Conservation (phyloP, 345 rosid genomes). For the Brassica juncea region DNA sequence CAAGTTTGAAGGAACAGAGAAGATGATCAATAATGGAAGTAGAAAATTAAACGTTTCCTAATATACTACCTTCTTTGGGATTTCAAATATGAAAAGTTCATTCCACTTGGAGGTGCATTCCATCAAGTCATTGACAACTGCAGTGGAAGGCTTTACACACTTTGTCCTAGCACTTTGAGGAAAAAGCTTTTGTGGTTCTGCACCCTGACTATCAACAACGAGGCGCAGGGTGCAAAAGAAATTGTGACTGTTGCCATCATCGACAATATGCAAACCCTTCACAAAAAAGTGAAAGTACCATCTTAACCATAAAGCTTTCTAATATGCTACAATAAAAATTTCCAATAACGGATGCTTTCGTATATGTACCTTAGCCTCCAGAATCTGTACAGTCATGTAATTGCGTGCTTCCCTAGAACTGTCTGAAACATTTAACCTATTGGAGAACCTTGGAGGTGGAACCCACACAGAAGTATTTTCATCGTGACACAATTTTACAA, state of each 20-base stretch:
- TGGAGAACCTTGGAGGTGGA: constrained; percentile 94
- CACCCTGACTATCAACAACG: constrained; percentile 69
- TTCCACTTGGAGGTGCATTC: constrained; percentile 80
- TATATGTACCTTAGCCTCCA: constrained; percentile 75
- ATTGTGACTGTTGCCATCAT: constrained; percentile 91
- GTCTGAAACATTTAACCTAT: constrained; percentile 78
- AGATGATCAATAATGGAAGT: constrained; percentile 9
- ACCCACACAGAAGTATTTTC: constrained; percentile 71
- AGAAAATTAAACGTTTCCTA: constrained; percentile 7
- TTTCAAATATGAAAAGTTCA: constrained; percentile 93
- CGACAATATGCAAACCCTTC: constrained; percentile 77
- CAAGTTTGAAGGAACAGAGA: constrained; percentile 10
- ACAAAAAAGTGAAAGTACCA: constrained; percentile 27
- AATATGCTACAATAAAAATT: background rate
- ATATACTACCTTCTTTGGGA: constrained; percentile 69
- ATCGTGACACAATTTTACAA: constrained; percentile 60
- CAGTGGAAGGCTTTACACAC: constrained; percentile 78
- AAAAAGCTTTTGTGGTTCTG: constrained; percentile 86
- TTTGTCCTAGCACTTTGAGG: constrained; percentile 99
- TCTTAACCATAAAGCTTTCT: constrained; percentile 12
- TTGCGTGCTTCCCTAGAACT: constrained; percentile 72
- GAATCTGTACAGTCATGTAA: constrained; percentile 73
- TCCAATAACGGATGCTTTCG: background rate
- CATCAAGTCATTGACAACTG: constrained; percentile 41
- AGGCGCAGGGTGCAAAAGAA: constrained; percentile 94